Percentiles rank a stretch among this genome's conserved stretches.
Evolutionary conservation across 768 basidiomycete species (phyloP).

Genomic region (Xerocomus brunneocitrinus): DNA sequence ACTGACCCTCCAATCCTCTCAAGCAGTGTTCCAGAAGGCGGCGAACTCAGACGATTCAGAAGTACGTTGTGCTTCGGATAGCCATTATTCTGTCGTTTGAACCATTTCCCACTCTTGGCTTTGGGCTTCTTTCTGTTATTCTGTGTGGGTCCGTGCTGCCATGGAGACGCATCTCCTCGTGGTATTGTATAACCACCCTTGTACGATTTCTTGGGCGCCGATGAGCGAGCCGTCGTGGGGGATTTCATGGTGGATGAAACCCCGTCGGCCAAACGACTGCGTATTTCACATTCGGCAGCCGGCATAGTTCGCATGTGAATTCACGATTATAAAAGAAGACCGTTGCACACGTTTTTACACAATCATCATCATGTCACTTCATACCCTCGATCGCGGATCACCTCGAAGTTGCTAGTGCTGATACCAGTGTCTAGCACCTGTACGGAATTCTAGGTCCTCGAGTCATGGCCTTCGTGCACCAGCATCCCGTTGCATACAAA

Average conservation of each 20-base stretch:
- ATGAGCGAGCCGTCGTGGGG: conserved; percentile 1
- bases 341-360: too few species aligned
- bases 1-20: conserved; percentile 16
- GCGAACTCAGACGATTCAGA: conserved; percentile 14
- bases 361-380: too few species aligned
- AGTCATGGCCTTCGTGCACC: neutral
- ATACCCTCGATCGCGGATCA: too few species aligned
- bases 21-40: conserved; percentile 12
- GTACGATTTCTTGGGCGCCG: neutral
- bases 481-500: neutral
- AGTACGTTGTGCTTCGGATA: conserved; percentile 1
- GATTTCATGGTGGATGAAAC: neutral
- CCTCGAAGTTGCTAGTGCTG: too few species aligned
- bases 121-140: neutral
- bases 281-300: too few species aligned
- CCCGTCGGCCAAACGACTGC: neutral
- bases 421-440: too few species aligned
- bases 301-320: neutral
- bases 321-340: neutral
- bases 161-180: too few species aligned
- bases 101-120: conserved; percentile 7
- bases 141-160: neutral
- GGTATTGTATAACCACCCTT: neutral
- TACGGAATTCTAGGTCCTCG: neutral
- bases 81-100: neutral